phyloP scores from a whole-genome alignment of 306 rosid species.

The Fragaria vesca region DNA sequence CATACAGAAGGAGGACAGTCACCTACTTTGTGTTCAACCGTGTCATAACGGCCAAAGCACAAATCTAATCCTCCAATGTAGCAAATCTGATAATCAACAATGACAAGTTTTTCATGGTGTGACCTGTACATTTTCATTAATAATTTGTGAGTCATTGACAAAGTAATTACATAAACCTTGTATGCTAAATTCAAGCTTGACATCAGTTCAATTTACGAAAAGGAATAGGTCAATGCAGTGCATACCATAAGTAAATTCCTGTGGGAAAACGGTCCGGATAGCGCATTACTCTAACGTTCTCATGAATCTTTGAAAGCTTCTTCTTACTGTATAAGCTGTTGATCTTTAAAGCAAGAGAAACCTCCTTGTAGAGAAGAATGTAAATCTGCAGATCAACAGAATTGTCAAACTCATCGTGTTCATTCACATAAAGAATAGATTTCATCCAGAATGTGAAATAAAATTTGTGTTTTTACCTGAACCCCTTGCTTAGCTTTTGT shows the following conservation, averaged over 20 bases:
- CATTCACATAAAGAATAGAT: neutral
- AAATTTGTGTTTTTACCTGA: slow-evolving; percentile 30
- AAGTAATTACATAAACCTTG: neutral
- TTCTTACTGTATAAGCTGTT: slow-evolving; percentile 45
- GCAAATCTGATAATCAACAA: slow-evolving; percentile 47
- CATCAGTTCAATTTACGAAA: neutral
- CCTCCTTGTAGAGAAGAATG: slow-evolving; percentile 53
- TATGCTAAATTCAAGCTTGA: neutral
- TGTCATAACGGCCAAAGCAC: slow-evolving; percentile 55
- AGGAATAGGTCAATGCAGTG: neutral
- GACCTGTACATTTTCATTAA: slow-evolving; percentile 34
- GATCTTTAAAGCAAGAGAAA: slow-evolving; percentile 47
- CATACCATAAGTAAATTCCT: slow-evolving; percentile 47
- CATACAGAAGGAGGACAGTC: slow-evolving; percentile 44
- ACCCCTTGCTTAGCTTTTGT: slow-evolving; percentile 48
- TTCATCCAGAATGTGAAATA: neutral
- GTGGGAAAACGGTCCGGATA: slow-evolving; percentile 46
- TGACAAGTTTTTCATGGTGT: slow-evolving; percentile 53
- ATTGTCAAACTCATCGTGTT: slow-evolving; percentile 5
- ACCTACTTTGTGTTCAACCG: slow-evolving; percentile 42
- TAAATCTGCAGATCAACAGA: slow-evolving; percentile 40
- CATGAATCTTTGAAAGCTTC: slow-evolving; percentile 40
- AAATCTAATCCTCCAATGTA: slow-evolving; percentile 51
- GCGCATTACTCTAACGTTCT: slow-evolving; percentile 45
- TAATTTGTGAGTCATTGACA: neutral